Evolutionary conservation across 441 rosid genomes (phyloP), one percentile per base, ranked within the genome.

Genomic region (Gossypium laxum): DNA sequence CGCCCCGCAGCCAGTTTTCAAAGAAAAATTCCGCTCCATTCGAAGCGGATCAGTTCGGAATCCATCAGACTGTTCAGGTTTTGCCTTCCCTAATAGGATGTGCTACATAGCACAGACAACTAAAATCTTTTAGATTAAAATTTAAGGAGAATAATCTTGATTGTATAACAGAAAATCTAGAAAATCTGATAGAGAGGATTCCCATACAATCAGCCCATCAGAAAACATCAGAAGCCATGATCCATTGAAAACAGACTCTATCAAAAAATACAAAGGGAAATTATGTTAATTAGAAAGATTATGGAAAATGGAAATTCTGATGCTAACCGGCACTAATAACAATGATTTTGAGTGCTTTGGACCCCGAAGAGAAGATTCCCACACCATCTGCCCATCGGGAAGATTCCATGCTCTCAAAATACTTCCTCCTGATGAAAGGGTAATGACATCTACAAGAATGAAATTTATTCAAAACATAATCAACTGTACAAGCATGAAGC

Each of bases 371-470:
- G 82, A 79, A 65, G 97, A 83, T 79, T 92, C 97, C 98, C 98
- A 94, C 64, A 88, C 93, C 96, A 94, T 88, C 72, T 94, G 98
- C 59, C 98, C 98, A 83, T 94, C 98, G 63, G 98, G 97, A 79
- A 94, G 98, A 82, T 92, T 94, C 98, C 98, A 94, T 17, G 98
- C 96, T 85, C 98, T 83, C 73, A 94, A 48, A 75, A 75, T 76
- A 80, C 91, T 90, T 71, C 98, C 98, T 41, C 80, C 85, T 1
- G 94, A 87, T 52, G 97, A 92, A 80, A 94, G 95, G 63, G 93
- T 89, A 54, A 94, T 79, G 52, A 89, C 94, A 80, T 92, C 98
- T 94, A 87, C 66, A 81, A 84, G 64, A 68, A 61, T 15, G 11
- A 67, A 67, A 38, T 56, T 69, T 19, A 69, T 56, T 71, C 67